Conservation (phyloP, 2,329 filamentous ascomycete species). For the Ophiosphaerella korrae region DNA sequence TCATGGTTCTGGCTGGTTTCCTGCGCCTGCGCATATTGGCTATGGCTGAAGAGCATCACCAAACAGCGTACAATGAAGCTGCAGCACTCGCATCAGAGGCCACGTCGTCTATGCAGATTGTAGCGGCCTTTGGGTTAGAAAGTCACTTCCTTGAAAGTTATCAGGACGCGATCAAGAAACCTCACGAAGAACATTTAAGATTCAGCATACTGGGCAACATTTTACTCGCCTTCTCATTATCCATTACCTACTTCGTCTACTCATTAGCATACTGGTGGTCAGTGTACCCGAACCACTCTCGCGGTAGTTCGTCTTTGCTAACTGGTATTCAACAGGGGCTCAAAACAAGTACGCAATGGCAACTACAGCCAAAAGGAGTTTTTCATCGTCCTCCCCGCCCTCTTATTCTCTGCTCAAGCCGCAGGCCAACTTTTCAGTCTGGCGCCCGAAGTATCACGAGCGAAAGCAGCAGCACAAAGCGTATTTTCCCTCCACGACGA, state of each 20-base stretch:
- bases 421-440: conserved; percentile 55
- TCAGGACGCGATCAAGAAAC: conserved; percentile 44
- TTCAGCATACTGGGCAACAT: conserved; percentile 50
- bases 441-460: conserved; percentile 52
- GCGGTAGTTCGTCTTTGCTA: background rate
- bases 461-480: conserved; percentile 52
- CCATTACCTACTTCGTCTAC: conserved; percentile 55
- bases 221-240: conserved; percentile 52
- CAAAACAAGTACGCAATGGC: conserved; percentile 51
- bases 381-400: conserved; percentile 53
- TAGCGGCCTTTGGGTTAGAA: conserved; percentile 52
- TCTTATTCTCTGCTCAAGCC: conserved; percentile 54
- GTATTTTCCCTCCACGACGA: conserved; percentile 51
- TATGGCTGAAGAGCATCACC: conserved; percentile 66
- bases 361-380: conserved; percentile 50
- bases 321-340: conserved; percentile 31
- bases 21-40: conserved; percentile 56
- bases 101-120: conserved; percentile 68
- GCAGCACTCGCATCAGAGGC: conserved; percentile 70
- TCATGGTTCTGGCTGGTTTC: conserved; percentile 55
- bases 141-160: conserved; percentile 47
- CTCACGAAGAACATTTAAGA: conserved; percentile 47
- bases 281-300: conserved; percentile 15
- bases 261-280: conserved; percentile 57
- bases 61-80: conserved; percentile 67